These are phyloP conservation scores for Trypanosoma avium DNA, from an alignment of 208 protist species.

Conservation along the genomic window DNA sequence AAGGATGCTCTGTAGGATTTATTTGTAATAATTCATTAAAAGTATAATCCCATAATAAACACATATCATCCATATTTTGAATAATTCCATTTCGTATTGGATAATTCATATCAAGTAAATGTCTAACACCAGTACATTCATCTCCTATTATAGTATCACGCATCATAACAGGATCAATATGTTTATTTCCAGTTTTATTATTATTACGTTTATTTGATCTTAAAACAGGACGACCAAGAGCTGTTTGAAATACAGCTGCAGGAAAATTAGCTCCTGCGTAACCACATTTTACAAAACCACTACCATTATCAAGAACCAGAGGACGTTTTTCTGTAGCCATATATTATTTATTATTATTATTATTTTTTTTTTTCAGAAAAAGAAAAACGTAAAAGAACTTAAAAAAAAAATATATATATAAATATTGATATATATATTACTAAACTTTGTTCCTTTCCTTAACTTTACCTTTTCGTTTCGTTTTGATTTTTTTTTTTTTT, in stretches of 20 bases:
- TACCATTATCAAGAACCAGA: conserved; percentile 67
- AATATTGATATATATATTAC: no score
- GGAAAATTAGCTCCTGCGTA: conserved; percentile 97
- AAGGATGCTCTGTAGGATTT: conserved; percentile 32
- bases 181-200: neutral
- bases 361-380: conserved; percentile 2
- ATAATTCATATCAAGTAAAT: conserved; percentile 92
- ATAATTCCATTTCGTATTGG: conserved; percentile 97
- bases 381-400: conserved; percentile 1
- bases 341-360: neutral
- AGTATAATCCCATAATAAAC: conserved; percentile 96
- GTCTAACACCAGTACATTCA: conserved; percentile 72
- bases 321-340: conserved; percentile 33
- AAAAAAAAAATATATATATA: conserved; percentile 19
- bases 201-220: conserved; percentile 69
- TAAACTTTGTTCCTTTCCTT: no score
- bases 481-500: no score
- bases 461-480: no score
- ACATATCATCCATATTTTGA: conserved; percentile 97
- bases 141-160: conserved; percentile 95
- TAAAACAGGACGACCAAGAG: conserved; percentile 94
- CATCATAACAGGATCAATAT: conserved; percentile 14
- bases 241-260: conserved; percentile 94
- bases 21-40: conserved; percentile 65
- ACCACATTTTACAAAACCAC: conserved; percentile 96